Evolutionary conservation across 169 alveolate species (phyloP), one percentile per base, ranked within the genome.

Genomic region (Cardiosporidium cionae): DNA sequence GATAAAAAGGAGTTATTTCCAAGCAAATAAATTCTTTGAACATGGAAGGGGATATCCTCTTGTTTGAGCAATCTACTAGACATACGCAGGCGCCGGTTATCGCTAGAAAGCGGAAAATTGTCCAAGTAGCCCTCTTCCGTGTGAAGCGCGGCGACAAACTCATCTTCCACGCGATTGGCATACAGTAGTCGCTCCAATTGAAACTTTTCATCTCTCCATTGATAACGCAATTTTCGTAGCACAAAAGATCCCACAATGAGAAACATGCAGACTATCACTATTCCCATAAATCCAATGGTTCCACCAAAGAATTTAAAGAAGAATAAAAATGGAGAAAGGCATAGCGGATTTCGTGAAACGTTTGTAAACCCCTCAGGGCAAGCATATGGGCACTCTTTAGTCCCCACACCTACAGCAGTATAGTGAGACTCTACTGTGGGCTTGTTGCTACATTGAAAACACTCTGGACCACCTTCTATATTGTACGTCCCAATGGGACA

Each of bases 41-140:
- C 75, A 36, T 78, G 84, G 65, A 68, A 78, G 0, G 84, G 84
- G 29, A 78, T 52, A 69, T 78, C 84, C 64, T 78, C 84, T 32
- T 53, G 27, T 25, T 73, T 65, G 37, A 78, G 64, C 23, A 65
- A 23, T 3, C 67, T 29, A 9, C 3, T 6, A 3, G 44, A 25
- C 72, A 65, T 65, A 6, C 72, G 3, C 69, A 25, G 69, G 32
- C 33, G 44, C 3, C 72, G 3, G 7, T 27, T 65, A 28, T 29
- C 44, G 33, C 16, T 3, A 9, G 6, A 35, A 9, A 9, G 58
- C n/a, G 27, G 27, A n/a, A 16, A 44, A 44, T 44, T 44, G 58
- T 16, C 16, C 16, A 31, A 28, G 28, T 9, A 9, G 54, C 67
- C n/a, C 6, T 65, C 72, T 28, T 6, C 54, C 16, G 23, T 28